These are phyloP conservation scores for Paraglomus occultum DNA, from an alignment of 192 early-diverging fungal species.

Conservation along the genomic window DNA sequence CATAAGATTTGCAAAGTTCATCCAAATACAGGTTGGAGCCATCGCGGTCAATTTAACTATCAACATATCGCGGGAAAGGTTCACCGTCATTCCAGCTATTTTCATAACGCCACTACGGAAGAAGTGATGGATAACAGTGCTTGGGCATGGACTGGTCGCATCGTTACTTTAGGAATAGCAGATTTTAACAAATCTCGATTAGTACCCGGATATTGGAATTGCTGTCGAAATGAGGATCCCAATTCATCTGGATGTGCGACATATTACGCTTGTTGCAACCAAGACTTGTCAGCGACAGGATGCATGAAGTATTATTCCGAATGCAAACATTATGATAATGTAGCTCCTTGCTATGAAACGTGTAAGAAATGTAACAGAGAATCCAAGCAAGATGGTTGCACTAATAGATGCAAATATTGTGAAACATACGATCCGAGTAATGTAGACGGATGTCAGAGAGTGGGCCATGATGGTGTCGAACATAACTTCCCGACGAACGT, in stretches of 20 bases:
- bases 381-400: not conserved
- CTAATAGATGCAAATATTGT: slow-evolving; percentile 1
- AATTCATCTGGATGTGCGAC: not conserved
- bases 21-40: no score
- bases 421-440: slow-evolving; percentile 1
- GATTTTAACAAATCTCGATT: not conserved
- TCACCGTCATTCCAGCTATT: not conserved
- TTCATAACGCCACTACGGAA: not conserved
- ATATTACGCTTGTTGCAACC: not conserved
- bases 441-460: not conserved
- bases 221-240: not conserved
- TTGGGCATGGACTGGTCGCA: slow-evolving; percentile 1
- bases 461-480: not conserved
- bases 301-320: not conserved
- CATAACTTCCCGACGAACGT: no score
- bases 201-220: slow-evolving; percentile 2
- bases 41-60: no score
- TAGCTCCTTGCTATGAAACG: not conserved
- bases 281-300: not conserved
- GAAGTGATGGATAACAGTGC: slow-evolving; percentile 2
- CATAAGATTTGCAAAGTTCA: no score
- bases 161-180: not conserved
- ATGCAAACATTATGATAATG: slow-evolving; percentile 1
- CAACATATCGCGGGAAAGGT: no score
- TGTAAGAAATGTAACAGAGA: slow-evolving; percentile 2